Conservation (phyloP, 2,329 filamentous ascomycete genomes). For the Cladosporium sp. region DNA sequence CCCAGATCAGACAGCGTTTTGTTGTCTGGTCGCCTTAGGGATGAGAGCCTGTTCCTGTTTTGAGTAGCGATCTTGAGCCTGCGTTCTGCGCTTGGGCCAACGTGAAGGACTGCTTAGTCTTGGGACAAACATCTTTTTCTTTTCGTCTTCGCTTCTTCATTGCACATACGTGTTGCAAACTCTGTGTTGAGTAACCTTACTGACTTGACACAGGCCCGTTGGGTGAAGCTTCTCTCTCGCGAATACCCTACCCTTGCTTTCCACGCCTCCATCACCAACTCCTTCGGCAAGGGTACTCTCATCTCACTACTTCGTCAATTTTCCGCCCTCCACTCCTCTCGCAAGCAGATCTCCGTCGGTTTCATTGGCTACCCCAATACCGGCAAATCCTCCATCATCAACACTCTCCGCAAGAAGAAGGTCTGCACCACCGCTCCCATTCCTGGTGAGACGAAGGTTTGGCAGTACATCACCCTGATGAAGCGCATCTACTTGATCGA, state of each 20-base stretch:
- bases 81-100: constrained; percentile 63
- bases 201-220: constrained; percentile 64
- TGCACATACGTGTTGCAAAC: background rate
- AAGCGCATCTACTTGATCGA: constrained; percentile 94
- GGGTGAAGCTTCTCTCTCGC: constrained; percentile 83
- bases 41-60: constrained; percentile 72
- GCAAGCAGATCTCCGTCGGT: constrained; percentile 92
- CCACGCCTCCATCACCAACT: constrained; percentile 90
- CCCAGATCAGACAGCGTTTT: constrained; percentile 81
- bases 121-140: constrained; percentile 73
- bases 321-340: constrained; percentile 77
- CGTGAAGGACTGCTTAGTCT: constrained; percentile 98
- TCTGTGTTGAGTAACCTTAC: constrained; percentile 1
- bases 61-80: constrained; percentile 87
- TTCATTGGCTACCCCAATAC: constrained; percentile 88
- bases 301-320: constrained; percentile 93
- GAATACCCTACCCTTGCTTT: constrained; percentile 93
- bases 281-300: constrained; percentile 90
- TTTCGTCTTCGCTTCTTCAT: constrained; percentile 8
- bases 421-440: constrained; percentile 92
- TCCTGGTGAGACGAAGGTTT: constrained; percentile 94
- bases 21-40: constrained; percentile 68
- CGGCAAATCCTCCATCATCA: constrained; percentile 95
- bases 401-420: constrained; percentile 89
- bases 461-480: constrained; percentile 96